Evolutionary conservation across 1,284 basidiomycete genomes (phyloP).

Genomic region (Cystobasidiaceae sp.): DNA sequence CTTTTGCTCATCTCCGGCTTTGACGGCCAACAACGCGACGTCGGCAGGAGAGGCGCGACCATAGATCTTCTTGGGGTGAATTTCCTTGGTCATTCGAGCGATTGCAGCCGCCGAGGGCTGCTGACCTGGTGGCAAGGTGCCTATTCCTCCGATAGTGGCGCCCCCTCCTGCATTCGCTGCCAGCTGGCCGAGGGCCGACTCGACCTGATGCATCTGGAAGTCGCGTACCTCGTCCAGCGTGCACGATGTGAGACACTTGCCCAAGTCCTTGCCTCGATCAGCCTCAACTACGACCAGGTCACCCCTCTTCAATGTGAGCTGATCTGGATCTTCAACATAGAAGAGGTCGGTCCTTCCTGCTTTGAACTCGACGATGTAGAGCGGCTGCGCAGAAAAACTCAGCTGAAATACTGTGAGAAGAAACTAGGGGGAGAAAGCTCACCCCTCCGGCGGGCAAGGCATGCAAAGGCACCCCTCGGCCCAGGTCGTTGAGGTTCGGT

Average conservation of each 20-base stretch:
- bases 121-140: conserved; percentile 14
- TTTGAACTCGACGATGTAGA: conserved; percentile 97
- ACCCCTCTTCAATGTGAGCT: conserved; percentile 60
- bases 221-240: conserved; percentile 75
- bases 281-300: conserved; percentile 96
- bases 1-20: conserved; percentile 84
- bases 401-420: not conserved
- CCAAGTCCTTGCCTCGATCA: conserved; percentile 87
- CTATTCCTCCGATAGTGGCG: conserved; percentile 24
- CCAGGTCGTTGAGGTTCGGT: conserved; percentile 52
- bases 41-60: conserved; percentile 82
- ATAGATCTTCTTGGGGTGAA: conserved; percentile 94
- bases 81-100: conserved; percentile 56
- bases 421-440: not conserved
- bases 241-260: conserved; percentile 63
- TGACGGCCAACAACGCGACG: conserved; percentile 67
- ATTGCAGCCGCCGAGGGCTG: conserved; percentile 29
- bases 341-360: conserved; percentile 91
- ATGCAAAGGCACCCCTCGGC: conserved; percentile 81
- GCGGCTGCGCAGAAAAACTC: conserved; percentile 55
- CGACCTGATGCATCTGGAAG: conserved; percentile 68
- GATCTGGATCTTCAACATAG: conserved; percentile 65
- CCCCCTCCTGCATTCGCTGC: conserved; percentile 27
- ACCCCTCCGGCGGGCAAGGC: conserved; percentile 61
- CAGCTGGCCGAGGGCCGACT: conserved; percentile 33